Base-by-base conservation (phyloP, 2,329 filamentous ascomycete genomes). In the Ceratocystis destructans region DNA sequence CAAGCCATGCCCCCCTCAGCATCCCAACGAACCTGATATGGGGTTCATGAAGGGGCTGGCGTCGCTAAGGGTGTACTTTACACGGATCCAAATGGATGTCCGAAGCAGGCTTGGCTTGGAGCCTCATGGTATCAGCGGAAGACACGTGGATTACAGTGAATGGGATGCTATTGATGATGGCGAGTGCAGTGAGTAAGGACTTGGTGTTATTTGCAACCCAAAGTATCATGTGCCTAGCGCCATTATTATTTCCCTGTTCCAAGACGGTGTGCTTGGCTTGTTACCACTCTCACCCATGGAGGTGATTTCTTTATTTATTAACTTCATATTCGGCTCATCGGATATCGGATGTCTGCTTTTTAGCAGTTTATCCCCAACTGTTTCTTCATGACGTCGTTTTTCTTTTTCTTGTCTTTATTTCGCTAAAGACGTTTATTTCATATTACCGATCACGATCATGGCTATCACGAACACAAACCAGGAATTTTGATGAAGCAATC, bases 11-110 rank as follows among this genome's bases (percentile, higher is more conserved):
- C 94, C 94, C 15, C 94, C 94, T 3, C 82, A 84, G 68, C 84
- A 95, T 72, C 89, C 90, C 0, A 78, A 87, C 45, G 87, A 90
- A 68, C 86, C 96, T 5, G 94, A 99, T 71, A 83, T 86, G 33
- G 94, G 94, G 0, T 99, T 97, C 72, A 78, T 99, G 50, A 87
- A 92, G 66, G 94, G 94, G 0, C 76, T 99, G 67, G 81, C 87
- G 64, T 90, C 86, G 2, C 77, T 99, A 70, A 83, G 85, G 66
- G 83, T 85, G 73, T 97, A 96, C 74, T 96, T 99, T 72, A 81
- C 92, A 71, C 84, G 86, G 66, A 96, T 99, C 64, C 87, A 94
- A 78, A 84, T 83, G 71, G 92, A 97, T 69, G 82, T 93, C 41
- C 76, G 82, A 63, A 73, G 74, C 8, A 80, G 83, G 69, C 73